These are phyloP conservation scores for Penicillium diatomitis DNA, from an alignment of 495 filamentous ascomycete species.

Conservation along the genomic window DNA sequence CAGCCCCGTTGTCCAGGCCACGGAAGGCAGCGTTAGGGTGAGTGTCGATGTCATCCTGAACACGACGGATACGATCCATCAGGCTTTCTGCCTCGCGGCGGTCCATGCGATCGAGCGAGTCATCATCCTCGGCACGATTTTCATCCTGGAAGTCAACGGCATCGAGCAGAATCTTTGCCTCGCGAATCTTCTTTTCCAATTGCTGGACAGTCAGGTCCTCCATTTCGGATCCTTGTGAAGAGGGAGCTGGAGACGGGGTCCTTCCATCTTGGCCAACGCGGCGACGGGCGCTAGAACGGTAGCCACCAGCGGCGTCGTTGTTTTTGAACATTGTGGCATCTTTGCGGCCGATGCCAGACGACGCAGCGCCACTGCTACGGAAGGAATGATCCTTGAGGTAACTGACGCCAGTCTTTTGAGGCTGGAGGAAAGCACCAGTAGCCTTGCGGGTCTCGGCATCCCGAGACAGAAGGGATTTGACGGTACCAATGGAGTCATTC, in stretches of 20 bases:
- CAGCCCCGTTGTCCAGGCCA: conserved; percentile 72
- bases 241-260: conserved; percentile 64
- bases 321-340: conserved; percentile 97
- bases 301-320: conserved; percentile 77
- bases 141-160: conserved; percentile 97
- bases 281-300: conserved; percentile 87
- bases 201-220: conserved; percentile 85
- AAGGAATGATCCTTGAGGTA: conserved; percentile 96
- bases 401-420: conserved; percentile 94
- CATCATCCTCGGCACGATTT: conserved; percentile 80
- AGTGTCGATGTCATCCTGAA: conserved; percentile 93
- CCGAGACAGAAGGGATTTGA: conserved; percentile 85
- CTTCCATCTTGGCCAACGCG: conserved; percentile 62
- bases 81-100: conserved; percentile 89
- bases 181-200: conserved; percentile 83
- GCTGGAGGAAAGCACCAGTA: conserved; percentile 75
- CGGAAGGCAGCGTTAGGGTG: conserved; percentile 73
- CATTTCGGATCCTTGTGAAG: conserved; percentile 59
- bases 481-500: conserved; percentile 80
- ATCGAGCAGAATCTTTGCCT: conserved; percentile 93
- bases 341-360: conserved; percentile 50
- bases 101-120: conserved; percentile 82
- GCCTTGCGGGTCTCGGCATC: conserved; percentile 81
- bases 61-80: conserved; percentile 81
- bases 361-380: conserved; percentile 43